Base-by-base conservation (phyloP, 2,329 filamentous ascomycete genomes). In the Xylariaceae sp. region DNA sequence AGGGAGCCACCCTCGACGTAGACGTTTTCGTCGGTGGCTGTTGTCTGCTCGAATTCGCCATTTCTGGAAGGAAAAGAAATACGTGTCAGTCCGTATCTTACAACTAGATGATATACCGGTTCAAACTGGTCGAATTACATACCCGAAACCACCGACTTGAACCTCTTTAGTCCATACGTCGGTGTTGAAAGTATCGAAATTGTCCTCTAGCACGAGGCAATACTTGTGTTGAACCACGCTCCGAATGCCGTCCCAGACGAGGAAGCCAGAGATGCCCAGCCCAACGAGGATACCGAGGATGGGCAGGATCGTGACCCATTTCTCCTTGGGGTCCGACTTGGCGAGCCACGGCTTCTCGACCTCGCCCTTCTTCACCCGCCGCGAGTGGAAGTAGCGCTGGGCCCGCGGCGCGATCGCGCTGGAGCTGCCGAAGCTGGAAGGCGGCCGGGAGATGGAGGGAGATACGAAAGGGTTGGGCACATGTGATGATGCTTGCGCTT, bases 221-320 rank as follows among this genome's bases (percentile, higher is more conserved):
- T 87, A 88, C 34, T 80, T 79, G 67, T 90, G 81, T 54, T 82
- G 78, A 24, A 84, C 74, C 3, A 92, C 85, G 40, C 77, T 81
- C 34, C 66, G 65, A 27, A 89, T 59, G 3, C 87, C 87, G 50
- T 89, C 82, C 71, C 80, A 92, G 33, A 92, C 69, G 31, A 92
- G 64, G 53, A 89, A 76, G 1, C 72, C 85, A 1, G 82, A 76
- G 28, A 89, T 65, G 3, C 60, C 74, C 24, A 90, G 59, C 11
- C 87, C 87, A 11, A 88, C 44, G 3, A 80, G 33, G 34, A 92
- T 76, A 32, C 85, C 86, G 16, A 87, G 59, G 29, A 88, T 57
- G 2, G 86, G 86, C 41, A 94, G 74, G 47, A 90, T 88, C 2
- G 82, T 88, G 7, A 87, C 80, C 86, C 86, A 92, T 67, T 88